Evolutionary conservation across 2,329 filamentous ascomycete genomes (phyloP).

Genomic region (Cytospora chrysosperma): DNA sequence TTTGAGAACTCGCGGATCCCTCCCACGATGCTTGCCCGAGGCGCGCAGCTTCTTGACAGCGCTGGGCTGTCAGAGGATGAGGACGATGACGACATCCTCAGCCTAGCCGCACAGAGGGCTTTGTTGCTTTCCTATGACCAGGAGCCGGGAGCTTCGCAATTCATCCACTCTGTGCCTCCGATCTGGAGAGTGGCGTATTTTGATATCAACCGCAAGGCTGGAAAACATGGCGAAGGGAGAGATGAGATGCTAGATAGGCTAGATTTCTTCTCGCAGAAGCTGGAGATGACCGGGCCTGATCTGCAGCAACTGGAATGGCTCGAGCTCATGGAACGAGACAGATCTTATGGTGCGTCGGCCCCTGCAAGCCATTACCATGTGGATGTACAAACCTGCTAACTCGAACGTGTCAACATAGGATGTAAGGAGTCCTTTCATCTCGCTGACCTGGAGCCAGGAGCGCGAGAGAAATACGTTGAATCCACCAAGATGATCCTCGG

Average conservation of each 20-base stretch:
- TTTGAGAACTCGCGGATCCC: slow-evolving; percentile 24
- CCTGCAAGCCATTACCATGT: not conserved
- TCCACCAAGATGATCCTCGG: slow-evolving; percentile 37
- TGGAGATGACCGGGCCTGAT: slow-evolving; percentile 3
- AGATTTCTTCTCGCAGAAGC: slow-evolving; percentile 7
- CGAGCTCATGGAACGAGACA: slow-evolving; percentile 8
- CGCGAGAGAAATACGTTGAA: slow-evolving; percentile 38
- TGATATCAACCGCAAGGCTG: slow-evolving; percentile 5
- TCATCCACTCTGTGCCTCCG: slow-evolving; percentile 15
- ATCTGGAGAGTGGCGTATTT: slow-evolving; percentile 22
- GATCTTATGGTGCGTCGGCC: not conserved
- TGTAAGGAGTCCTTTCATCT: slow-evolving; percentile 46
- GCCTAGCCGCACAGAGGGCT: not conserved
- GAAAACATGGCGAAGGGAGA: not conserved
- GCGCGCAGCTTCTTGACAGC: not conserved
- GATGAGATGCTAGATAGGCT: not conserved
- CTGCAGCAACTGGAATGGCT: not conserved
- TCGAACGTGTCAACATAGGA: slow-evolving; percentile 19
- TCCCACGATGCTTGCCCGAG: not conserved
- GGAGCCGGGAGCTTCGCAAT: slow-evolving; percentile 9
- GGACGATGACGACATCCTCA: not conserved
- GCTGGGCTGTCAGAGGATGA: not conserved
- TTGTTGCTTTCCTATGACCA: slow-evolving; percentile 8
- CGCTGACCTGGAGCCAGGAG: slow-evolving; percentile 42
- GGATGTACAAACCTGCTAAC: not conserved